Evolutionary conservation across 257 asterid genomes (phyloP).

Genomic region (Solanum arcanum): DNA sequence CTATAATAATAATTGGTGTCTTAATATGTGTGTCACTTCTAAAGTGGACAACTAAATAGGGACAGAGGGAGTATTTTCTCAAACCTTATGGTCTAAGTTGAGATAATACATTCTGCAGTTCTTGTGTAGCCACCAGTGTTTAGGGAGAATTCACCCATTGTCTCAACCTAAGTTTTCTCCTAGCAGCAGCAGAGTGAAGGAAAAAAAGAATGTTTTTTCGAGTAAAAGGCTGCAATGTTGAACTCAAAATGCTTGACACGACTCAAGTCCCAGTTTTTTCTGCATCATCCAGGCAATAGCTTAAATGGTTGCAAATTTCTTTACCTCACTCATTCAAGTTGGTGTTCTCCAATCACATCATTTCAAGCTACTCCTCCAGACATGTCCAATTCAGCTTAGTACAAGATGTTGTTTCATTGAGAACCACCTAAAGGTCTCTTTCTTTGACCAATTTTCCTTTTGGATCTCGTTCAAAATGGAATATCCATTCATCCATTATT

Average conservation of each 20-base stretch:
- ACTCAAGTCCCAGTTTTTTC: neutral
- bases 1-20: too few species aligned
- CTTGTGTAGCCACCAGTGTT: neutral
- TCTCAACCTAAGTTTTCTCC: neutral
- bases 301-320: neutral
- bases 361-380: neutral
- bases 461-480: neutral
- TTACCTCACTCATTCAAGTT: neutral
- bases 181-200: neutral
- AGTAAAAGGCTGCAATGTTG: neutral
- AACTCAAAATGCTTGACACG: neutral
- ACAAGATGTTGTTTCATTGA: neutral
- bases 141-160: neutral
- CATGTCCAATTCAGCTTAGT: neutral
- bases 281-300: neutral
- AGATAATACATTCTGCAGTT: neutral
- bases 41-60: too few species aligned
- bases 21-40: too few species aligned
- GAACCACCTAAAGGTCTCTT: neutral
- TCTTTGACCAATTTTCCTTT: neutral
- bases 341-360: neutral
- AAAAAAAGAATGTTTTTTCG: neutral
- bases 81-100: neutral
- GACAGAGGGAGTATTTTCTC: neutral
- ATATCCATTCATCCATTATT: neutral